Evolutionary conservation across 1,284 basidiomycete genomes (phyloP).

Genomic region (Moesziomyces aphidis): DNA sequence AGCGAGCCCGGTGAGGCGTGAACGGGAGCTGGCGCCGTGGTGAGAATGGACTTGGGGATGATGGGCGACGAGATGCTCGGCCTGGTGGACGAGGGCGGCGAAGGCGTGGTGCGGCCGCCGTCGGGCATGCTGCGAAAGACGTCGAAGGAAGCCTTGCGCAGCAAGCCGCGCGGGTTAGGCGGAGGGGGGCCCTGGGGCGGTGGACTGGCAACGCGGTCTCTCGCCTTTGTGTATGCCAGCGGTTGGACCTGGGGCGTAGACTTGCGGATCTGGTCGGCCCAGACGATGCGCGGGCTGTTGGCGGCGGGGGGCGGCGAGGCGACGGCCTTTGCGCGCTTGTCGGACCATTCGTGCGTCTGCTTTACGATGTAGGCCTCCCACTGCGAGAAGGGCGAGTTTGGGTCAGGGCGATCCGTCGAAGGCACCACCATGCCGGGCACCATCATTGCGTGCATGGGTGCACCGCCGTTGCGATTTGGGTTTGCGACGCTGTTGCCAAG

Average conservation of each 20-base stretch:
- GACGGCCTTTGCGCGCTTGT: slow-evolving; percentile 15
- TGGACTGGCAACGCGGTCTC: slow-evolving; percentile 31
- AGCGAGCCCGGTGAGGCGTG: neutral
- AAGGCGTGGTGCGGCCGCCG: neutral
- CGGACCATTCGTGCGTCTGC: slow-evolving; percentile 29
- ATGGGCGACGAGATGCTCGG: slow-evolving; percentile 36
- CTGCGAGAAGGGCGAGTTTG: slow-evolving; percentile 32
- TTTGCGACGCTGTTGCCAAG: neutral
- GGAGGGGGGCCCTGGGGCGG: slow-evolving; percentile 17
- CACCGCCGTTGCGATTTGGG: slow-evolving; percentile 3
- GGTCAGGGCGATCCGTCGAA: slow-evolving; percentile 14
- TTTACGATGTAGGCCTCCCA: slow-evolving; percentile 48
- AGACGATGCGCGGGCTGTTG: slow-evolving; percentile 23
- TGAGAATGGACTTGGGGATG: slow-evolving; percentile 18
- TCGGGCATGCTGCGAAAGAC: slow-evolving; percentile 16
- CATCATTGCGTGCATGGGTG: slow-evolving; percentile 45
- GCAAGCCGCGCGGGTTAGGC: slow-evolving; percentile 12
- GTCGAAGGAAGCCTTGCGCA: slow-evolving; percentile 32
- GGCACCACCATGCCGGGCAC: slow-evolving; percentile 28
- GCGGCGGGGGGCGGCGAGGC: slow-evolving; percentile 7
- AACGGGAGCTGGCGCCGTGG: slow-evolving; percentile 6
- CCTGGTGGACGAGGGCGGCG: slow-evolving; percentile 4
- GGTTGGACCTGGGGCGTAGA: slow-evolving; percentile 22
- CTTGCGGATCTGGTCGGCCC: slow-evolving; percentile 42
- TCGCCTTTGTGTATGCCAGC: slow-evolving; percentile 30